These are phyloP conservation scores for Umbelopsis sp. DNA, from an alignment of 192 early-diverging fungal species.

Conservation along the genomic window DNA sequence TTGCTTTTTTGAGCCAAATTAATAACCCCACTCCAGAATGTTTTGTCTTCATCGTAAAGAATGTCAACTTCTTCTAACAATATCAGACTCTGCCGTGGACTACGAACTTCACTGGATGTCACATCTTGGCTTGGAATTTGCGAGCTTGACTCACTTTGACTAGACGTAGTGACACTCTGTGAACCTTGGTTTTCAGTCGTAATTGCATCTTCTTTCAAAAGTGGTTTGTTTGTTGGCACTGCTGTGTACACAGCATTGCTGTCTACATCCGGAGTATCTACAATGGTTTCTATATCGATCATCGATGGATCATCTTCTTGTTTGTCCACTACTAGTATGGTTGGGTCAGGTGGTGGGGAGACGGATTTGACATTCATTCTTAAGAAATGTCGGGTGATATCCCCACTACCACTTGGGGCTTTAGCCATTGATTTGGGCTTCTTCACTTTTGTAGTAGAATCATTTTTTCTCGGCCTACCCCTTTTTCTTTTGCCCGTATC, in stretches of 20 bases:
- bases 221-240: too few relatives aligned
- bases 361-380: constrained; percentile 16
- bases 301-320: background rate
- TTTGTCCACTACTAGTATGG: background rate
- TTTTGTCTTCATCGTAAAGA: constrained; percentile 79
- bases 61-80: constrained; percentile 87
- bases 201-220: too few relatives aligned
- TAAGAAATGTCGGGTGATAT: constrained; percentile 1
- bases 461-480: constrained; percentile 11
- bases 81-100: constrained; percentile 64
- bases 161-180: too few relatives aligned
- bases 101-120: background rate
- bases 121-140: background rate
- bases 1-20: constrained; percentile 70
- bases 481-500: constrained; percentile 5
- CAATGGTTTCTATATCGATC: background rate
- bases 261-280: too few relatives aligned
- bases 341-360: background rate
- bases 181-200: too few relatives aligned
- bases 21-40: constrained; percentile 74
- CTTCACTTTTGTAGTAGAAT: background rate
- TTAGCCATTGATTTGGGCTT: background rate
- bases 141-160: background rate
- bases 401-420: background rate
- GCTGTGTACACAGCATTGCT: too few relatives aligned